Conservation (phyloP, 257 asterid species). For the Dorcoceras hygrometricum region DNA sequence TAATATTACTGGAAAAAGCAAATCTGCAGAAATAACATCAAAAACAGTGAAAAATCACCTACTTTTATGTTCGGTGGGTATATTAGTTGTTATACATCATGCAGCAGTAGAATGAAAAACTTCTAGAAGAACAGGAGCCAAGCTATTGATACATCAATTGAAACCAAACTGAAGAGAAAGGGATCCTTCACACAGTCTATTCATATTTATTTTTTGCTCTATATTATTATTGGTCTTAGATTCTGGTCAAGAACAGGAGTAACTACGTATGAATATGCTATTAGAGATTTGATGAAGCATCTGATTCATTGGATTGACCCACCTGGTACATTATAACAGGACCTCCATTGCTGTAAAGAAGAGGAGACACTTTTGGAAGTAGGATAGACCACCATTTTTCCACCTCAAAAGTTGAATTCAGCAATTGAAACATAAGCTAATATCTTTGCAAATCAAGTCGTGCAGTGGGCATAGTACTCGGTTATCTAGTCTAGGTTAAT, state of each 20-base stretch:
- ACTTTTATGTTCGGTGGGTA: not conserved
- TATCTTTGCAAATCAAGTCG: constrained; percentile 6
- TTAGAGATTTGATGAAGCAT: constrained; percentile 10
- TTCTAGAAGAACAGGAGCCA: not conserved
- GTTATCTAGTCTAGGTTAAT: not conserved
- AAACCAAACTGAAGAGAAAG: not conserved
- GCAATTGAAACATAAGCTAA: not conserved
- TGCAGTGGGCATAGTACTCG: not conserved
- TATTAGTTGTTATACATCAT: not conserved
- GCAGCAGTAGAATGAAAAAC: not conserved
- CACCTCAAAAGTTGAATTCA: constrained; percentile 46
- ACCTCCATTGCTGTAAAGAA: constrained; percentile 80
- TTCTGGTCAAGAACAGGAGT: not conserved
- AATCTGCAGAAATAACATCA: too few species aligned
- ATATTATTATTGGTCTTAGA: not conserved
- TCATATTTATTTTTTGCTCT: not conserved
- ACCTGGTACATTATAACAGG: constrained; percentile 95
- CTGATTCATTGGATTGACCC: constrained; percentile 16
- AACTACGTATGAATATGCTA: not conserved
- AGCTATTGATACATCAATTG: not conserved
- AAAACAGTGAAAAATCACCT: not conserved
- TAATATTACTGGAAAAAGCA: not conserved
- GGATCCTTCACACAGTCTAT: not conserved
- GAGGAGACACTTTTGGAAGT: constrained; percentile 72
- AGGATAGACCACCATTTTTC: constrained; percentile 84